Conservation (phyloP, 2,329 filamentous ascomycete genomes). For the Penicillium sp. region DNA sequence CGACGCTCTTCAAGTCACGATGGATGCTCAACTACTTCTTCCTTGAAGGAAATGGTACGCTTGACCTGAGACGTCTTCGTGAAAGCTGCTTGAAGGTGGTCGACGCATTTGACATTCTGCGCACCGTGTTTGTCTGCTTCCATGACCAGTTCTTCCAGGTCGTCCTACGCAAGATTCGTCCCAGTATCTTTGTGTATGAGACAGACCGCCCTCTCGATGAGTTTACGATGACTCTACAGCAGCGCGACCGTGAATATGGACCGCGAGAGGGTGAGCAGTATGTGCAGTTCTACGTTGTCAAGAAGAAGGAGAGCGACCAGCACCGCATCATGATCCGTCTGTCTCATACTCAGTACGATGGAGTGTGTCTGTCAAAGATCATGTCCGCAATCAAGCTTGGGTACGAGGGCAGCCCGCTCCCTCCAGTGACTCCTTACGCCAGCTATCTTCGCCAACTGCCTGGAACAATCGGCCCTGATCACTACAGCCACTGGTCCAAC, state of each 20-base stretch:
- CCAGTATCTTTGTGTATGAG: slow-evolving; percentile 53
- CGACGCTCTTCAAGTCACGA: slow-evolving; percentile 36
- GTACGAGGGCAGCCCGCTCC: slow-evolving; percentile 45
- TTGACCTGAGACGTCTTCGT: slow-evolving; percentile 47
- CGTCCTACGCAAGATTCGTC: slow-evolving; percentile 55
- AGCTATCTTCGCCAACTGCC: slow-evolving; percentile 46
- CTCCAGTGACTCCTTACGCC: slow-evolving; percentile 45
- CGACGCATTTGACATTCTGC: slow-evolving; percentile 60
- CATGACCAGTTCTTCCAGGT: slow-evolving; percentile 54
- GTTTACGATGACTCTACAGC: slow-evolving; percentile 55
- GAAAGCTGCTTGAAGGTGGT: slow-evolving; percentile 53
- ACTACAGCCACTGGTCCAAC: slow-evolving; percentile 60
- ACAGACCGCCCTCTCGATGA: slow-evolving; percentile 52
- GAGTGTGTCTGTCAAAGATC: slow-evolving; percentile 62
- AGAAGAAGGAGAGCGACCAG: slow-evolving; percentile 39
- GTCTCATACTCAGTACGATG: slow-evolving; percentile 68
- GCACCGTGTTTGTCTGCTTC: slow-evolving; percentile 61
- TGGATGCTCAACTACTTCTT: slow-evolving; percentile 56
- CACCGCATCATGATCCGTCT: slow-evolving; percentile 58
- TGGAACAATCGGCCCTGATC: slow-evolving; percentile 43
- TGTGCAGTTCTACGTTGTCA: slow-evolving; percentile 58
- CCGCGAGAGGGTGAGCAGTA: slow-evolving; percentile 61
- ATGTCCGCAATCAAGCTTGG: slow-evolving; percentile 59
- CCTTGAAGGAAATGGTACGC: slow-evolving; percentile 51
- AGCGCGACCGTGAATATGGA: slow-evolving; percentile 54